phyloP scores from a whole-genome alignment of 495 filamentous ascomycete genomes.

The Parathielavia appendiculata region DNA sequence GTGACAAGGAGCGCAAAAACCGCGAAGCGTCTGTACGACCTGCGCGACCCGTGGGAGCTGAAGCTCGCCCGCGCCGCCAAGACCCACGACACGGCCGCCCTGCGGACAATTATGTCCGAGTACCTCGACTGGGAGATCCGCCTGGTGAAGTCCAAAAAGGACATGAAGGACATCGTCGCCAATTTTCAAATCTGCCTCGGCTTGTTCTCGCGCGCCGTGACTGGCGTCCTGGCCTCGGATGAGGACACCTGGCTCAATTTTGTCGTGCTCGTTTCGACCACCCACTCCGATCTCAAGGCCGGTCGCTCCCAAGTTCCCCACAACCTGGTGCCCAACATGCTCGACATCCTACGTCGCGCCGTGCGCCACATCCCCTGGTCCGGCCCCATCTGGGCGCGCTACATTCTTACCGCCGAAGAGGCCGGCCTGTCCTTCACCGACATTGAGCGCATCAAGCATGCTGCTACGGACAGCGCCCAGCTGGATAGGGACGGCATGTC shows the following conservation, averaged over 20 bases:
- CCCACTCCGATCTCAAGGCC: conserved; percentile 34
- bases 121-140: conserved; percentile 82
- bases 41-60: conserved; percentile 68
- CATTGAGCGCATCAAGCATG: conserved; percentile 86
- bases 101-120: conserved; percentile 57
- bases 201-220: conserved; percentile 72
- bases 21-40: conserved; percentile 61
- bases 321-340: conserved; percentile 39
- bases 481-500: conserved; percentile 69
- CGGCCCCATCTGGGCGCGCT: conserved; percentile 82
- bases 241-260: conserved; percentile 74
- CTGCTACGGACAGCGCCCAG: conserved; percentile 74
- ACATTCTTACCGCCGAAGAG: conserved; percentile 74
- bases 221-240: conserved; percentile 60
- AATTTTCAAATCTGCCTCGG: conserved; percentile 61
- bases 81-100: conserved; percentile 51
- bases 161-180: conserved; percentile 32
- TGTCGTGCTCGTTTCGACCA: conserved; percentile 58
- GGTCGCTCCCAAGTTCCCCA: conserved; percentile 30
- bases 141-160: conserved; percentile 49
- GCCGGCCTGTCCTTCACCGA: conserved; percentile 67
- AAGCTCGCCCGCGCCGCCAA: conserved; percentile 56
- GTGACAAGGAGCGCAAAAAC: conserved; percentile 59
- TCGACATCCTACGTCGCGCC: conserved; percentile 58
- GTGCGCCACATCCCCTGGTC: conserved; percentile 90